Percentiles rank a stretch among this genome's conserved stretches.
Conservation (phyloP, 2,329 filamentous ascomycete species). For the Arachnopeziza araneosa region DNA sequence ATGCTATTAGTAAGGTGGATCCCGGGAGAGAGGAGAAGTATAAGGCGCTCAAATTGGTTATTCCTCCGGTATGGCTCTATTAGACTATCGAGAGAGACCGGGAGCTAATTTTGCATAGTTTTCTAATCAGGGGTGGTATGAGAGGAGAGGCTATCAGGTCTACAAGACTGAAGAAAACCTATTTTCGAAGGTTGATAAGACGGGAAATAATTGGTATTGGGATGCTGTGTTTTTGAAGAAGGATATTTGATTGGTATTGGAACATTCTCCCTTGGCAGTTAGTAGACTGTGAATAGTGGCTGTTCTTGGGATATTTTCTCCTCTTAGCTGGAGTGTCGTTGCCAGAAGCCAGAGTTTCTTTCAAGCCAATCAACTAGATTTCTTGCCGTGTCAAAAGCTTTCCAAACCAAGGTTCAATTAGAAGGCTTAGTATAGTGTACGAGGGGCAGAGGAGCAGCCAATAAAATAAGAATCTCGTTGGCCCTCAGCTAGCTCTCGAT, state of each 20-base stretch:
- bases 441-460: too few species aligned
- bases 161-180: constrained; percentile 13
- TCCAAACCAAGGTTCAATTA: too few species aligned
- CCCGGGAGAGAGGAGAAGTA: constrained; percentile 4
- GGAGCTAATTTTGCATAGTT: constrained; percentile 9
- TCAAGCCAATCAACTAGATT: too few species aligned
- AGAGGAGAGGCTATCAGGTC: constrained; percentile 22
- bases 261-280: too few species aligned
- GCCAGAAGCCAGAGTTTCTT: too few species aligned
- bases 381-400: too few species aligned
- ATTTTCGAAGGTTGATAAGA: constrained; percentile 14
- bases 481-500: too few species aligned
- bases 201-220: constrained; percentile 16
- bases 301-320: too few species aligned
- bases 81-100: not conserved
- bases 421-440: too few species aligned
- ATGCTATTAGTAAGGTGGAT: constrained; percentile 14
- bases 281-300: too few species aligned
- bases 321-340: too few species aligned
- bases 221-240: constrained; percentile 22
- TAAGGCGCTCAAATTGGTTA: constrained; percentile 6
- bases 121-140: constrained; percentile 25
- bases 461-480: too few species aligned
- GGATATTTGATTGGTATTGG: constrained; percentile 16
- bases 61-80: not conserved